Evolutionary conservation across 441 rosid genomes (phyloP).

Genomic region (Populus hybrid): DNA sequence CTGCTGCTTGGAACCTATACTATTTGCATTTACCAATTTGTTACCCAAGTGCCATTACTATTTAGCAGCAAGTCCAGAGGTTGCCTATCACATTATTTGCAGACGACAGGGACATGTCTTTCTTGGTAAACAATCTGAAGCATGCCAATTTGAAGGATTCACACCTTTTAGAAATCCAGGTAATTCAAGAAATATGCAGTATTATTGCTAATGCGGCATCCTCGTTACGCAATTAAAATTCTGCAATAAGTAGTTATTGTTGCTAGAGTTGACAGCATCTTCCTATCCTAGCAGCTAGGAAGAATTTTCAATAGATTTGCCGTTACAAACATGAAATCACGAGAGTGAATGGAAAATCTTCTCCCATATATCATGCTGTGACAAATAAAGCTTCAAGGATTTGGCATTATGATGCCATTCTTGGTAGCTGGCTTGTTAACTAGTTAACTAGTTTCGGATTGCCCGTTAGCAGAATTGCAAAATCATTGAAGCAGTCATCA

Average conservation of each 20-base stretch:
- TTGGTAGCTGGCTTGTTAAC: background rate
- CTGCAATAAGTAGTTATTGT: too few relatives aligned
- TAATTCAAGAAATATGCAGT: background rate
- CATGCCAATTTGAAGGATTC: background rate
- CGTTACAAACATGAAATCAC: background rate
- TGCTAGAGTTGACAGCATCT: background rate
- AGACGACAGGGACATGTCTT: background rate
- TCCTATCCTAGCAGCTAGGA: background rate
- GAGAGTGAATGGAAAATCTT: background rate
- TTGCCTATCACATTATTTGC: background rate
- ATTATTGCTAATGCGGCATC: background rate
- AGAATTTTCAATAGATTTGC: background rate
- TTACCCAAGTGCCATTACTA: background rate
- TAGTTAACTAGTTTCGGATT: background rate
- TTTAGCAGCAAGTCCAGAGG: background rate
- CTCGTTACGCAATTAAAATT: too few relatives aligned
- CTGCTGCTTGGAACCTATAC: background rate
- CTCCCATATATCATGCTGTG: background rate
- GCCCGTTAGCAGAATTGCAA: background rate
- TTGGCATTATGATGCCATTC: background rate
- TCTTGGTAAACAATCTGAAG: background rate
- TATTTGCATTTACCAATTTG: background rate
- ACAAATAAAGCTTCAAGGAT: background rate
- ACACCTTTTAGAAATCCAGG: background rate
- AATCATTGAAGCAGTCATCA: conserved; percentile 40